phyloP scores from a whole-genome alignment of 2,329 filamentous ascomycete species.

The Penicillium expansum region DNA sequence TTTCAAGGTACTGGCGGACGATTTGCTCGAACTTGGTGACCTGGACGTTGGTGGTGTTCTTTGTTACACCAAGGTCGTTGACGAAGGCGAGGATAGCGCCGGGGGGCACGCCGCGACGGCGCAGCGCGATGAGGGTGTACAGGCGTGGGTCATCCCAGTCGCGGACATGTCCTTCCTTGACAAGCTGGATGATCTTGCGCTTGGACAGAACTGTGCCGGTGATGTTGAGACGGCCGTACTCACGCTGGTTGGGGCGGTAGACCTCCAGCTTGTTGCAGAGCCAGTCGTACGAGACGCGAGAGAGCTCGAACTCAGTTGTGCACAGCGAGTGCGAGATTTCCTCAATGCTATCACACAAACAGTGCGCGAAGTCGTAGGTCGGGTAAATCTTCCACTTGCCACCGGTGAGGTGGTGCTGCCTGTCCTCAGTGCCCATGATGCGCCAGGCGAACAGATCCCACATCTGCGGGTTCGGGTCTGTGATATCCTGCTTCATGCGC shows the following conservation, averaged over 20 bases:
- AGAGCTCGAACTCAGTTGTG: constrained; percentile 86
- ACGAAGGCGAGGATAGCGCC: constrained; percentile 87
- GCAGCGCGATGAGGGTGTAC: constrained; percentile 80
- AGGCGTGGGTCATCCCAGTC: constrained; percentile 90
- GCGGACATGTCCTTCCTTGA: constrained; percentile 72
- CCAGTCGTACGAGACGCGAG: constrained; percentile 86
- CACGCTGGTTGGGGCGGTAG: constrained; percentile 91
- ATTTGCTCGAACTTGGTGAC: constrained; percentile 79
- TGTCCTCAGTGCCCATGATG: constrained; percentile 62
- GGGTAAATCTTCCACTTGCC: constrained; percentile 90
- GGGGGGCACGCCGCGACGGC: constrained; percentile 80
- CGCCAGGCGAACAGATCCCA: constrained; percentile 94
- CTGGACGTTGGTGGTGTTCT: constrained; percentile 74
- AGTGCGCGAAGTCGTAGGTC: constrained; percentile 66
- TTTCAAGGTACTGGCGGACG: constrained; percentile 81
- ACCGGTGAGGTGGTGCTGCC: constrained; percentile 61
- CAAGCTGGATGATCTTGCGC: constrained; percentile 75
- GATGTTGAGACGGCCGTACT: constrained; percentile 76
- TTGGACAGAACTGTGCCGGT: constrained; percentile 85
- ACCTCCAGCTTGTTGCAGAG: constrained; percentile 77
- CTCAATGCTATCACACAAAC: constrained; percentile 88
- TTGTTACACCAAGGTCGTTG: constrained; percentile 87
- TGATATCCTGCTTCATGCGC: constrained; percentile 87
- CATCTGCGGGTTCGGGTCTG: constrained; percentile 85
- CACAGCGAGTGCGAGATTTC: constrained; percentile 88